Evolutionary conservation across 371 early-diverging fungal species (phyloP), one percentile per base, ranked within the genome.

Genomic region (Synchytrium microbalum): DNA sequence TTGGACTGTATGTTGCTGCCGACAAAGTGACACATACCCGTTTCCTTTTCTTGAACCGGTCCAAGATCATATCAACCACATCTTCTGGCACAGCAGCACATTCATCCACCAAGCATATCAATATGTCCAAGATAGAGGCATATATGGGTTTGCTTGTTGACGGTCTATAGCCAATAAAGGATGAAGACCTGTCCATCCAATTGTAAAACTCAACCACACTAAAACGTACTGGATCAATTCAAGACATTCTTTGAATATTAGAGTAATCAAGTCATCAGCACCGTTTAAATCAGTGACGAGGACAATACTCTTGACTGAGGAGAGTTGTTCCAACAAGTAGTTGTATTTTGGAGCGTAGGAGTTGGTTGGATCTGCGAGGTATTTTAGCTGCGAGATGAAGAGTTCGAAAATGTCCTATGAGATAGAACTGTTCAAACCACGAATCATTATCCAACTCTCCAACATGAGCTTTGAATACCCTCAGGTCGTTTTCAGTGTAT

Each of bases 241-340:
- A 68, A 89, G 90, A 27, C 86, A 76, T 59, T 71, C 73, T 14
- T 75, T 66, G 65, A 90, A 90, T 61, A 88, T 79, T 19, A 81
- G 73, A 28, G 74, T 69, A 56, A 90, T 76, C 5, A 92, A 74
- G 3, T 86, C 86, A 32, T 90, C 88, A 2, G 82, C 74, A 53
- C 85, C 80, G 26, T 78, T 75, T 54, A 91, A 74, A 62, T 90
- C 86, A 0, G 86, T 78, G 16, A 93, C 79, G 32, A 95, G 74
- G 1, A 90, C 78, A 54, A 92, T 83, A 52, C 86, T 88, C 69
- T 88, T 92, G 32, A 93, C 90, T 0, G 84, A 88, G 0, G 92
- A 84, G 29, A 96, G 79, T 59, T 87, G 89, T 66, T 92, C 92
- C 51, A 97, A 81, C 16, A 95, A 81, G 64, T 93, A 91, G 64